Evolutionary conservation across 2,329 filamentous ascomycete species (phyloP), one percentile per base, ranked within the genome.

Genomic region (Neonectria sp.): DNA sequence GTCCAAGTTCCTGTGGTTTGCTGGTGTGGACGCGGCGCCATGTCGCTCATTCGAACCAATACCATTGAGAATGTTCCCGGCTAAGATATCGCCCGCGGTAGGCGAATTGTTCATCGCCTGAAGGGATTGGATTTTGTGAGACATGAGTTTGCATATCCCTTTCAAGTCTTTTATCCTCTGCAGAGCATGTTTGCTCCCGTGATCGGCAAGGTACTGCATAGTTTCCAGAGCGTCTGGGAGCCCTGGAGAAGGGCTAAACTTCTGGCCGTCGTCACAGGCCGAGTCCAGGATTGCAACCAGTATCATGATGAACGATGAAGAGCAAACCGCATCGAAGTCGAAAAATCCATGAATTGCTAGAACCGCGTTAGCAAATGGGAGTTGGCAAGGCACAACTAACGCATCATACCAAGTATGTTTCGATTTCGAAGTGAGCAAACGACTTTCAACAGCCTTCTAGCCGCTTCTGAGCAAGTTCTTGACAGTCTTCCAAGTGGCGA

Each of bases 401-500:
- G 1, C 12, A 25, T 15, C 60, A 52, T 60, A 78, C 76, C 71
- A 17, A 79, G 71, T 53, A 79, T 79, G 13, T 78, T 75, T 25
- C 74, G 72, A 25, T 74, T 77, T 24, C 76, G 69, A 2, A 79
- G 71, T 1, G 76, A 75, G 13, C 73, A 74, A 6, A 78, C 72
- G 4, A 78, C 76, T 46, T 75, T 73, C 12, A 78, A 60, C 6
- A 76, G 67, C 25, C 76, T 68, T 6, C 76, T 72, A 8, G 76
- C 76, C 25, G 76, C 76, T 69, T 78, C 76, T 0, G 75, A 74
- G 9, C 76, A 78, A 6, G 76, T 78, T 33, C 71, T 71, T 1
- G 76, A 78, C 4, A 78, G 53, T 43, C 73, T 70, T 17, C 75
- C 76, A 2, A 78, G 68, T 2, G 75, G 73, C 0, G 76, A 76